Evolutionary conservation across 2,329 filamentous ascomycete species (phyloP).

Genomic region (Neoascochyta sp.): DNA sequence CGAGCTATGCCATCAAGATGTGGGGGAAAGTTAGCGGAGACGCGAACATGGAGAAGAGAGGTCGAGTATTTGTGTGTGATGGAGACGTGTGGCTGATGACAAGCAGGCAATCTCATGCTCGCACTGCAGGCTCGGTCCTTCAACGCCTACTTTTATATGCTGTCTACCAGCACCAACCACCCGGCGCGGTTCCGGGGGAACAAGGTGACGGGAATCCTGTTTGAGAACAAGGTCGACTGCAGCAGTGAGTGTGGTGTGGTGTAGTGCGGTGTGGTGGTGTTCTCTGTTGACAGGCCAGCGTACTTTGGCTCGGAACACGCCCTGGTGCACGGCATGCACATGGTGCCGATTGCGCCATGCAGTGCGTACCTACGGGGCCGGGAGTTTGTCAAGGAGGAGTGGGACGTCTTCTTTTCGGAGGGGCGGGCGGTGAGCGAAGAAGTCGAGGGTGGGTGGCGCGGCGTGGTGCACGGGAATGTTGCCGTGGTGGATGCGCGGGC

Average conservation of each 20-base stretch:
- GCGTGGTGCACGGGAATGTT: slow-evolving; percentile 77
- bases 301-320: slow-evolving; percentile 69
- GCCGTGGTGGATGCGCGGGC: slow-evolving; percentile 68
- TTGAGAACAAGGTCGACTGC: slow-evolving; percentile 95
- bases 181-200: slow-evolving; percentile 77
- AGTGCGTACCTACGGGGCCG: slow-evolving; percentile 63
- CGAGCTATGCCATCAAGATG: slow-evolving; percentile 84
- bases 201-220: slow-evolving; percentile 66
- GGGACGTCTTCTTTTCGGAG: slow-evolving; percentile 65
- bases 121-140: slow-evolving; percentile 71
- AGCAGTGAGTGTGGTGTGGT: too few relatives aligned
- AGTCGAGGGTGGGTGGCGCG: slow-evolving; percentile 70
- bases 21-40: slow-evolving; percentile 82
- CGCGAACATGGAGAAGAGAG: slow-evolving; percentile 69
- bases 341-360: slow-evolving; percentile 70
- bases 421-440: slow-evolving; percentile 50
- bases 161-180: slow-evolving; percentile 64
- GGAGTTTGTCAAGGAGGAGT: slow-evolving; percentile 68
- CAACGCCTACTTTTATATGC: slow-evolving; percentile 78
- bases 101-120: slow-evolving; percentile 72
- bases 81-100: neutral
- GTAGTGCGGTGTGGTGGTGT: too few relatives aligned
- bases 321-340: slow-evolving; percentile 75
- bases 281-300: too few relatives aligned
- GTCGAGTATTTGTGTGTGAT: slow-evolving; percentile 3